Evolutionary conservation across 139 green algal species (phyloP), one percentile per base, ranked within the genome.

Genomic region (Zygnema circumcarinatum): DNA sequence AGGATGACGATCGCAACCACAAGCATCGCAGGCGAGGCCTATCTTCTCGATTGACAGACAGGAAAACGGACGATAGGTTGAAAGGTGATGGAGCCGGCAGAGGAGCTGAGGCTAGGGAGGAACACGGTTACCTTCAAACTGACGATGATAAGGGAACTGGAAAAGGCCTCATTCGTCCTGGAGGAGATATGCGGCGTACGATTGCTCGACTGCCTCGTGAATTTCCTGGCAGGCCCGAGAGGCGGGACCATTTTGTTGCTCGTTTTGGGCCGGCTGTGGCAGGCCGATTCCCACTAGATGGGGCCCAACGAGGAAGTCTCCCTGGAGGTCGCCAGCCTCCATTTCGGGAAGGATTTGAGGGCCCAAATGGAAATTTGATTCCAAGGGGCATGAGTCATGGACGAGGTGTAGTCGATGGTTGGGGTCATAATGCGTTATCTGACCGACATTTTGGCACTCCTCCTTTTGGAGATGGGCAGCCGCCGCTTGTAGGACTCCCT

Each of bases 1-100:
- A 89, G 11, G 84, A 89, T 40, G 84, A 89, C 32, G 84, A 89
- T 32, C 35, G 84, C 1, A 89, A 89, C 38, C 84, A 89, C 84
- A 89, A 89, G 76, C 84, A 89, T 47, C 29, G 84, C 40, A 42
- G 84, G 2, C 42, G 84, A 32, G 83, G 83, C 7, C 29, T 72
- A 29, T 20, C 69, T 62, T 62, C 47, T 62, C 47, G 16, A 62
- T 62, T 62, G 47, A 62, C 16, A 25, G 47, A 62, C 47, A 62
- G 16, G 47, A 62, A 62, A 25, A 16, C 16, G 47, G 47, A 62
- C 47, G 47, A 62, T 7, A 7, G 47, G 47, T 62, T 62, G 47
- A 62, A 16, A 25, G 47, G 47, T 25, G 47, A 62, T 7, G 47
- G 47, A 62, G 7, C 47, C 7, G 47, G 47, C 47, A 62, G 16